These are phyloP conservation scores for Wickerhamiella occidentalis DNA, from an alignment of 805 yeast species.

Conservation along the genomic window DNA sequence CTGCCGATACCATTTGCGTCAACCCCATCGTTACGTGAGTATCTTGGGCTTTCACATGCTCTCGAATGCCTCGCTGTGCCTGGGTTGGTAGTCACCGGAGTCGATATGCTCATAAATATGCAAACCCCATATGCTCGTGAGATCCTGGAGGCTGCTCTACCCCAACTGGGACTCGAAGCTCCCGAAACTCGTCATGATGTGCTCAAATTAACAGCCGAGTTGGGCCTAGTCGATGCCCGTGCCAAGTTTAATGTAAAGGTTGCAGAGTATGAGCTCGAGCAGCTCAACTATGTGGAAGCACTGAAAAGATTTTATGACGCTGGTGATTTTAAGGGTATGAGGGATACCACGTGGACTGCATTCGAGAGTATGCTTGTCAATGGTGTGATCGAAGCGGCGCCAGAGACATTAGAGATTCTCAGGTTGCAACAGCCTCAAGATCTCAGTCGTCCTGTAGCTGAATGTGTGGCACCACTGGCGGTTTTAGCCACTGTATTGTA, in stretches of 20 bases:
- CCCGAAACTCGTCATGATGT: constrained; percentile 10
- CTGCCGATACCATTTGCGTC: constrained; percentile 12
- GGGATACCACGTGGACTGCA: constrained; percentile 13
- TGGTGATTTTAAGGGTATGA: constrained; percentile 11
- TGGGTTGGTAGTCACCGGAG: constrained; percentile 13
- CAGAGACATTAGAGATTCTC: constrained; percentile 10
- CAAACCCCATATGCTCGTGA: constrained; percentile 14
- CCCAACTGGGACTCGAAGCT: constrained; percentile 14
- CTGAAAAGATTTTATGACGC: constrained; percentile 14
- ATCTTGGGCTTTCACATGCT: constrained; percentile 16
- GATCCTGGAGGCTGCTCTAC: constrained; percentile 14
- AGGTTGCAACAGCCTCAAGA: neutral
- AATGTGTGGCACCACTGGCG: constrained; percentile 17
- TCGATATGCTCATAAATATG: constrained; percentile 16
- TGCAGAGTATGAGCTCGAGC: constrained; percentile 13
- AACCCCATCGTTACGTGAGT: constrained; percentile 15
- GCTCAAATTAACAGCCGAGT: constrained; percentile 14
- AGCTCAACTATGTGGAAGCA: constrained; percentile 13
- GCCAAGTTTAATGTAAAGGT: constrained; percentile 12
- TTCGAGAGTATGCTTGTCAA: constrained; percentile 14
- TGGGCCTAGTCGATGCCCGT: constrained; percentile 14
- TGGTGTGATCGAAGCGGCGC: constrained; percentile 8
- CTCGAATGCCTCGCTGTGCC: constrained; percentile 13
- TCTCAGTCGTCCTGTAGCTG: constrained; percentile 11
- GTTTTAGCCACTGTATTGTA: constrained; percentile 14